A percentile compares a stretch with the other conserved stretches of the same genome.
Conservation (phyloP, 805 yeast genomes). For the Saccharomycopsis sp. region DNA sequence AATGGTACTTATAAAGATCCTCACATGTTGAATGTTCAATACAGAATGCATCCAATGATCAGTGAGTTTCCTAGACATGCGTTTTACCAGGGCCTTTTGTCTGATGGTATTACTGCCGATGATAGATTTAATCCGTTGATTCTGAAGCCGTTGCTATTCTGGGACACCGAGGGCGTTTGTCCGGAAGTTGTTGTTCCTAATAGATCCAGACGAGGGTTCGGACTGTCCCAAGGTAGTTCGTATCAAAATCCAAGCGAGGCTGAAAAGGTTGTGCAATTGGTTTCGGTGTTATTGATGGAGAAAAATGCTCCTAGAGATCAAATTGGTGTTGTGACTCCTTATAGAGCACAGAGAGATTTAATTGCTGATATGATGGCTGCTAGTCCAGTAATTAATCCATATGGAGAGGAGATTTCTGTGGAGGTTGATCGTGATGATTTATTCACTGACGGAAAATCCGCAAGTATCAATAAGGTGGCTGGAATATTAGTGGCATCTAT, state of each 20-base stretch:
- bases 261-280: conserved; percentile 37
- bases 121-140: conserved; percentile 43
- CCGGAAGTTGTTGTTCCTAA: conserved; percentile 45
- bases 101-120: conserved; percentile 52
- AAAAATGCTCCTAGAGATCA: conserved; percentile 43
- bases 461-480: conserved; percentile 41
- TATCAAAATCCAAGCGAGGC: conserved; percentile 53
- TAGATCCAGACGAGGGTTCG: conserved; percentile 32
- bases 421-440: conserved; percentile 61
- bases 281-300: conserved; percentile 47
- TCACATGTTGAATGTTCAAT: conserved; percentile 63
- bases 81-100: conserved; percentile 44
- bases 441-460: conserved; percentile 37
- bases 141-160: conserved; percentile 50
- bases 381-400: conserved; percentile 53
- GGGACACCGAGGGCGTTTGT: conserved; percentile 48
- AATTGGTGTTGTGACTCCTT: conserved; percentile 70
- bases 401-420: conserved; percentile 37
- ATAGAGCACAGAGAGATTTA: conserved; percentile 65
- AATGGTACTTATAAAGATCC: conserved; percentile 57
- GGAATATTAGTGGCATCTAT: conserved; percentile 50
- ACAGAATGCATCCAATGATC: conserved; percentile 61
- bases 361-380: conserved; percentile 44
- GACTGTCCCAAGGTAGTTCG: conserved; percentile 50
- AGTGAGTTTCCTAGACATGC: conserved; percentile 50